phyloP scores from a whole-genome alignment of 805 yeast species.

The Candida andamanensis region DNA sequence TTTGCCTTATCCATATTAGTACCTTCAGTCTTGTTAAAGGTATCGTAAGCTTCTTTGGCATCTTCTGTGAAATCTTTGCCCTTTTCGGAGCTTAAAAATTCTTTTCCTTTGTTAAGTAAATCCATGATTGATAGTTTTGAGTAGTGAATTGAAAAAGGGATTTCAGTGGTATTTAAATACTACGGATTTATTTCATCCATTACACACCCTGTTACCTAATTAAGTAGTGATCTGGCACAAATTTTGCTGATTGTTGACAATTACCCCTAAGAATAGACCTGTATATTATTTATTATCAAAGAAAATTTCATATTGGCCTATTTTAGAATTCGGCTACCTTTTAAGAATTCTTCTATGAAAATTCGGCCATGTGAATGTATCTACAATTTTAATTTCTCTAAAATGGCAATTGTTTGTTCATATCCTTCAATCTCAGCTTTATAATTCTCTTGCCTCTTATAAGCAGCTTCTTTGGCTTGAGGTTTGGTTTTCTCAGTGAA shows the following conservation, averaged over 20 bases:
- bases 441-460: conserved; percentile 60
- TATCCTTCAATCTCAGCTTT: conserved; percentile 87
- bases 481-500: conserved; percentile 81
- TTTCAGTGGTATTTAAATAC: too few species aligned
- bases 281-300: too few species aligned
- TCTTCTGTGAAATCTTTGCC: conserved; percentile 24
- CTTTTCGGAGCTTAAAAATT: conserved; percentile 20
- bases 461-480: conserved; percentile 75
- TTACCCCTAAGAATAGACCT: too few species aligned
- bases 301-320: too few species aligned
- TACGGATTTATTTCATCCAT: too few species aligned
- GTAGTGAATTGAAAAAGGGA: too few species aligned
- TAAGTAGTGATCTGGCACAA: too few species aligned
- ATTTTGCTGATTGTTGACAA: too few species aligned
- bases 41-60: conserved; percentile 31
- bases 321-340: too few species aligned
- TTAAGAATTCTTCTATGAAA: too few species aligned
- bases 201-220: too few species aligned
- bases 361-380: too few species aligned
- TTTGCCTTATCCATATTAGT: conserved; percentile 30
- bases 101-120: conserved; percentile 28
- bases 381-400: conserved; percentile 66
- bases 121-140: conserved; percentile 11
- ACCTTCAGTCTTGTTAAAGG: conserved; percentile 26
- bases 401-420: conserved; percentile 77